These are phyloP conservation scores for Podosphaera xanthii DNA, from an alignment of 2,329 filamentous ascomycete genomes.

Conservation along the genomic window DNA sequence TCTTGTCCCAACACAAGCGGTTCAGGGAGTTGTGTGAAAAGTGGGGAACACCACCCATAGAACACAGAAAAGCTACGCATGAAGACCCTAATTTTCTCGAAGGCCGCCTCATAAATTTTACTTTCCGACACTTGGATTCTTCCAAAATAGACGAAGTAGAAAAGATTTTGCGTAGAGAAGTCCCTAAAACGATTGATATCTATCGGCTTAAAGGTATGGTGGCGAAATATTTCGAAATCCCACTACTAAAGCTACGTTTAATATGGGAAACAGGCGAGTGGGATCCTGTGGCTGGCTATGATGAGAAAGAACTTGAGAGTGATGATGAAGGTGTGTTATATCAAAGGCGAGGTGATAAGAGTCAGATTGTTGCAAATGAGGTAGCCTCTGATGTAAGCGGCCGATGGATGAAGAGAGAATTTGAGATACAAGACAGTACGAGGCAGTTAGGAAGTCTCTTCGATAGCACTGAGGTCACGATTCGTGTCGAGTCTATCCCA, in stretches of 20 bases:
- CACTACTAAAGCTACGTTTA: conserved; percentile 41
- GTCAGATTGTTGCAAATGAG: conserved; percentile 4
- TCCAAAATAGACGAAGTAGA: not conserved
- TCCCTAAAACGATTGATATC: conserved; percentile 58
- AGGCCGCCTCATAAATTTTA: conserved; percentile 47
- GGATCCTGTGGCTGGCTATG: conserved; percentile 49
- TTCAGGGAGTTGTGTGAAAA: conserved; percentile 51
- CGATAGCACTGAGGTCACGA: conserved; percentile 44
- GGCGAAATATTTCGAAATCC: conserved; percentile 41
- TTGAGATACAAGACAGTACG: conserved; percentile 58
- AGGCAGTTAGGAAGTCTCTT: conserved; percentile 66
- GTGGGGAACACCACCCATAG: conserved; percentile 49
- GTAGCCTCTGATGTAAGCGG: conserved; percentile 18
- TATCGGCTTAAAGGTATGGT: conserved; percentile 66
- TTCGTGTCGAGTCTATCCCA: conserved; percentile 38
- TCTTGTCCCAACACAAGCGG: conserved; percentile 43
- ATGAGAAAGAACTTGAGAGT: conserved; percentile 31
- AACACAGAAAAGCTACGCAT: conserved; percentile 23
- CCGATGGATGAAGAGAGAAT: conserved; percentile 53
- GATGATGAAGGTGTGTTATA: conserved; percentile 22
- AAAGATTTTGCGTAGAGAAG: conserved; percentile 16
- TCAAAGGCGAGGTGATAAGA: conserved; percentile 5
- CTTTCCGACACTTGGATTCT: conserved; percentile 20
- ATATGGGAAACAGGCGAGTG: conserved; percentile 83
- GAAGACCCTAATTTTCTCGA: conserved; percentile 64